phyloP scores from a whole-genome alignment of 106 monocot species.

The Chionographis japonica region DNA sequence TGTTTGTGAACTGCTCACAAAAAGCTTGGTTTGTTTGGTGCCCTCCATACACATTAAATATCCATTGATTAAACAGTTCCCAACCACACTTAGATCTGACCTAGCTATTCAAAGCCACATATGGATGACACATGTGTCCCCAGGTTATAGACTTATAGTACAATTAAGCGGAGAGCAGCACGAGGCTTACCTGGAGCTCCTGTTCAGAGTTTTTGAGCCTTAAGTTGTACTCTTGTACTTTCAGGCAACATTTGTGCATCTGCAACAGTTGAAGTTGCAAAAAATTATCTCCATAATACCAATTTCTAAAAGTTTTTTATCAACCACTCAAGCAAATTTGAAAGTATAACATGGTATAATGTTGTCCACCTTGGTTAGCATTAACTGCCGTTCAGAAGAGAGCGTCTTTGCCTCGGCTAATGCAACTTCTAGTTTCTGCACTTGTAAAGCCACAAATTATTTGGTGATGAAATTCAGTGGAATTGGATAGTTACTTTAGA shows the following conservation, averaged over 20 bases:
- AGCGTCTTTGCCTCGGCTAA: constrained; percentile 56
- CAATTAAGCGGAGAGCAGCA: background rate
- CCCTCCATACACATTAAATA: no score
- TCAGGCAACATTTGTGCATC: constrained; percentile 52
- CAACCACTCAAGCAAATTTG: background rate
- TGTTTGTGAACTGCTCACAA: no score
- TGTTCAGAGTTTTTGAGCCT: constrained; percentile 57
- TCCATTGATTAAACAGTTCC: no score
- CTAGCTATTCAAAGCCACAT: background rate
- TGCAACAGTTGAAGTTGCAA: constrained; percentile 11
- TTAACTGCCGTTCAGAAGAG: constrained; percentile 44
- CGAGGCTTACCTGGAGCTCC: constrained; percentile 55
- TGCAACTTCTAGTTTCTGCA: constrained; percentile 76
- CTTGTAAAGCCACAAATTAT: background rate
- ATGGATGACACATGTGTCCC: background rate
- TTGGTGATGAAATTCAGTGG: background rate
- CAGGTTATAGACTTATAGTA: background rate
- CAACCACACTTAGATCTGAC: background rate
- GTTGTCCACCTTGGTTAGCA: constrained; percentile 48
- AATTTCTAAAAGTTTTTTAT: background rate
- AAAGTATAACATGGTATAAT: background rate
- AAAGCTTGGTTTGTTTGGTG: no score
- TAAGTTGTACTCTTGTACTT: constrained; percentile 46
- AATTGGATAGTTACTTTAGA: background rate
- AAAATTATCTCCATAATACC: background rate